phyloP scores from a whole-genome alignment of 192 early-diverging fungal genomes.

The Entomortierella lignicola region DNA sequence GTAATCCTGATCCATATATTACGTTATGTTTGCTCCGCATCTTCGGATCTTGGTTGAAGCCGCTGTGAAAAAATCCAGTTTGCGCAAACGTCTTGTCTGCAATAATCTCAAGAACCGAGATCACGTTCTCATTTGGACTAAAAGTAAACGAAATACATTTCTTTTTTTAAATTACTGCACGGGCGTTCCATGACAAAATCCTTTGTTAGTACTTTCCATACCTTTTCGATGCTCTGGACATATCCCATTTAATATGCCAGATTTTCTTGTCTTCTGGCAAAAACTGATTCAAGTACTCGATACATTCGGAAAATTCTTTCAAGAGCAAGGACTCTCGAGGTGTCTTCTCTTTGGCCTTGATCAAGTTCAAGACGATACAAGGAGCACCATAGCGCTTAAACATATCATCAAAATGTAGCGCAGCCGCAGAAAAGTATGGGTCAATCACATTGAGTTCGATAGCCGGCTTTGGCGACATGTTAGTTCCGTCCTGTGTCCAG shows the following conservation, averaged over 20 bases:
- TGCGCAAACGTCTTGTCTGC: constrained; percentile 85
- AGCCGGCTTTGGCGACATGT: constrained; percentile 94
- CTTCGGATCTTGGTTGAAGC: constrained; percentile 69
- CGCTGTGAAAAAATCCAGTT: constrained; percentile 95
- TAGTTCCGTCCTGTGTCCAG: constrained; percentile 95
- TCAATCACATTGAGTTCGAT: constrained; percentile 92
- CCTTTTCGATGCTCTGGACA: constrained; percentile 96
- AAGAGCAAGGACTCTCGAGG: constrained; percentile 87
- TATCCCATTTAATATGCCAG: constrained; percentile 96
- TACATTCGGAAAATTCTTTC: constrained; percentile 84
- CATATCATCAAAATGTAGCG: constrained; percentile 93
- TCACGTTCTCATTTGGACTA: constrained; percentile 87
- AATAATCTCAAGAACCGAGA: constrained; percentile 88
- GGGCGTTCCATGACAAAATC: not conserved
- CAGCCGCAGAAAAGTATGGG: constrained; percentile 93
- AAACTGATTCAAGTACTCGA: constrained; percentile 92
- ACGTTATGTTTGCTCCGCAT: not conserved
- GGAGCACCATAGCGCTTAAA: constrained; percentile 93
- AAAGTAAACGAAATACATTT: no score
- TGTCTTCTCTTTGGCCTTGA: constrained; percentile 95
- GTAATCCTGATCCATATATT: constrained; percentile 54
- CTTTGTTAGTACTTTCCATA: constrained; percentile 7
- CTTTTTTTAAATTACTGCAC: no score
- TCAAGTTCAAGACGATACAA: constrained; percentile 92
- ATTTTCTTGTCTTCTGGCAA: constrained; percentile 84